A percentile compares a stretch with the other conserved stretches of the same genome.
These are phyloP conservation scores for Xerocomellus intermedius DNA, from an alignment of 768 basidiomycete species.

Conservation along the genomic window DNA sequence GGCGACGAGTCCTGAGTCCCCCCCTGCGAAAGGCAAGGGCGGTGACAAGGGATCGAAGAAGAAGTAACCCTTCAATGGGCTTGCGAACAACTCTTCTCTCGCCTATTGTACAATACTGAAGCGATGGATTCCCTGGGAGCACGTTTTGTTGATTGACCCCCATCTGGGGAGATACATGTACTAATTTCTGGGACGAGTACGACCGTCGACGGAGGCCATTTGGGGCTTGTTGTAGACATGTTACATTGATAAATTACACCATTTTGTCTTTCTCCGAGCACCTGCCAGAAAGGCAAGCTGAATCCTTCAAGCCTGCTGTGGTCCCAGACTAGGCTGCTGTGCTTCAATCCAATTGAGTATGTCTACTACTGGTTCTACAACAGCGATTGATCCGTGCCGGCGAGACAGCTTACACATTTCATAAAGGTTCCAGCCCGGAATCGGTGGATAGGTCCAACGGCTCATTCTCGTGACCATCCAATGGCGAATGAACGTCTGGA, in stretches of 20 bases:
- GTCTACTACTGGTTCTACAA: not conserved
- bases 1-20: conserved; percentile 23
- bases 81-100: not conserved
- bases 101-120: conserved; percentile 3
- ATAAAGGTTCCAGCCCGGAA: too few relatives aligned
- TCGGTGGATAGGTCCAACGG: too few relatives aligned
- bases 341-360: too few relatives aligned
- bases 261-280: not conserved
- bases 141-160: not conserved
- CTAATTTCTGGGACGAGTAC: not conserved
- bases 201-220: not conserved
- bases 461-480: too few relatives aligned
- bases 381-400: too few relatives aligned
- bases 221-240: conserved; percentile 5
- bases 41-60: conserved; percentile 29
- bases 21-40: conserved; percentile 27
- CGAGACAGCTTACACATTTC: too few relatives aligned
- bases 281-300: not conserved
- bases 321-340: too few relatives aligned
- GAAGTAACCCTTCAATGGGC: conserved; percentile 19
- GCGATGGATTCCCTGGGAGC: not conserved
- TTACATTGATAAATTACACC: not conserved
- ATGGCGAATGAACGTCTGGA: too few relatives aligned
- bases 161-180: not conserved
- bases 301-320: not conserved